Evolutionary conservation across 2,329 filamentous ascomycete species (phyloP).

Genomic region (Uncinocarpus reesii): DNA sequence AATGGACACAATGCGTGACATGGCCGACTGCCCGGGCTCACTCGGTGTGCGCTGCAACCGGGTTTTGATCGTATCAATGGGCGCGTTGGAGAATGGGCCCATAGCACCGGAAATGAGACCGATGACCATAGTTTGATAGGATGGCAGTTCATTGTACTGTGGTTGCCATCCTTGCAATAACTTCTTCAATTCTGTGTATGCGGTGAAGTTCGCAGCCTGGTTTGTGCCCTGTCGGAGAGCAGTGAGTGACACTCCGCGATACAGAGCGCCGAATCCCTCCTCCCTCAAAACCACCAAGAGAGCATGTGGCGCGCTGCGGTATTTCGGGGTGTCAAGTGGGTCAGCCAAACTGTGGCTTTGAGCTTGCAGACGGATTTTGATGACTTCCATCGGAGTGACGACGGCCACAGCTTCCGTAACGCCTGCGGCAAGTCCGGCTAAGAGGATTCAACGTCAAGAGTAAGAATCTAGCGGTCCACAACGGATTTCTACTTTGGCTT

Average conservation of each 20-base stretch:
- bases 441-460: conserved; percentile 4
- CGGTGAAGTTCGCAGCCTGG: conserved; percentile 97
- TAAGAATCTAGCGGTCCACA: conserved; percentile 1
- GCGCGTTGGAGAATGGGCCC: conserved; percentile 90
- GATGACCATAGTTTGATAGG: conserved; percentile 83
- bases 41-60: conserved; percentile 82
- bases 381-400: conserved; percentile 96
- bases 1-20: conserved; percentile 68
- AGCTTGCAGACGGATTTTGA: conserved; percentile 96
- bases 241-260: conserved; percentile 86
- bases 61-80: conserved; percentile 99
- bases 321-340: conserved; percentile 90
- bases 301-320: conserved; percentile 79
- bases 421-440: conserved; percentile 80
- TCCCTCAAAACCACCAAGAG: conserved; percentile 83
- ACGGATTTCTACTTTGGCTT: neutral
- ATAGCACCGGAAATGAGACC: conserved; percentile 87
- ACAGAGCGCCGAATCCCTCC: conserved; percentile 78
- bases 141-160: conserved; percentile 60
- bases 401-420: conserved; percentile 94
- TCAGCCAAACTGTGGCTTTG: conserved; percentile 98
- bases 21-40: conserved; percentile 66
- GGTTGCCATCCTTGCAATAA: conserved; percentile 63
- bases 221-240: conserved; percentile 91
- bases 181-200: conserved; percentile 88